Percentiles rank a stretch among this genome's conserved stretches.
phyloP scores from a whole-genome alignment of 208 protist genomes.

The Trypanosoma congolense region DNA sequence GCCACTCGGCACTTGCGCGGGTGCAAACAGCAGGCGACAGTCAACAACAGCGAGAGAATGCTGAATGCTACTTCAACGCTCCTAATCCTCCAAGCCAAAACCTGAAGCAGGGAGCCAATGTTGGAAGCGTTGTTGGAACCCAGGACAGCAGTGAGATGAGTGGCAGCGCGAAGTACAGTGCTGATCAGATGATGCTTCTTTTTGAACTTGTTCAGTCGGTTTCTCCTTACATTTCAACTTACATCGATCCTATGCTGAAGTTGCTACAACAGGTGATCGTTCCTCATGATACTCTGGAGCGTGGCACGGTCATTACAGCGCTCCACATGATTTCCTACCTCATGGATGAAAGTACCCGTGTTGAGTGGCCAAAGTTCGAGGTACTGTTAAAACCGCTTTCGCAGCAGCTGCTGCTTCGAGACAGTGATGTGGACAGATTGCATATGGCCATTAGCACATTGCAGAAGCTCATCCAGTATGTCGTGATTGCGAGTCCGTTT shows the following conservation, averaged over 20 bases:
- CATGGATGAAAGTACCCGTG: slow-evolving; percentile 58
- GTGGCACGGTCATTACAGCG: slow-evolving; percentile 48
- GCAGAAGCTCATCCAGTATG: slow-evolving; percentile 63
- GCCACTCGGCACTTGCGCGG: background rate
- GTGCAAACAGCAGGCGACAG: background rate
- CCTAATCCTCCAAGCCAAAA: background rate
- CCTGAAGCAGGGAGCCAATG: background rate
- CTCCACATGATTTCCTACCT: slow-evolving; percentile 62
- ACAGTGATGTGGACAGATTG: slow-evolving; percentile 51
- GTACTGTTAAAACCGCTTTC: slow-evolving; percentile 57
- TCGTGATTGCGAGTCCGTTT: slow-evolving; percentile 23
- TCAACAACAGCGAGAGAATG: background rate
- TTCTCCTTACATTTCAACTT: slow-evolving; percentile 33
- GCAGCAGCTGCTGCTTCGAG: slow-evolving; percentile 48
- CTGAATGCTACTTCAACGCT: background rate
- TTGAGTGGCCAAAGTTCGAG: slow-evolving; percentile 54
- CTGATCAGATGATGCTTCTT: slow-evolving; percentile 27
- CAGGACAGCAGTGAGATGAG: background rate
- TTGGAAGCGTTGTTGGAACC: background rate
- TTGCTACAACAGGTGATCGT: slow-evolving; percentile 37
- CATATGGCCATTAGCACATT: slow-evolving; percentile 48
- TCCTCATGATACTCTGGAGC: slow-evolving; percentile 24
- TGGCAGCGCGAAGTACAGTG: slow-evolving; percentile 8
- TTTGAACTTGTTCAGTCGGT: slow-evolving; percentile 32
- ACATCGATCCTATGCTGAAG: slow-evolving; percentile 33